Evolutionary conservation across 768 basidiomycete genomes (phyloP), one percentile per base, ranked within the genome.

Genomic region (Termitomyces sp.): DNA sequence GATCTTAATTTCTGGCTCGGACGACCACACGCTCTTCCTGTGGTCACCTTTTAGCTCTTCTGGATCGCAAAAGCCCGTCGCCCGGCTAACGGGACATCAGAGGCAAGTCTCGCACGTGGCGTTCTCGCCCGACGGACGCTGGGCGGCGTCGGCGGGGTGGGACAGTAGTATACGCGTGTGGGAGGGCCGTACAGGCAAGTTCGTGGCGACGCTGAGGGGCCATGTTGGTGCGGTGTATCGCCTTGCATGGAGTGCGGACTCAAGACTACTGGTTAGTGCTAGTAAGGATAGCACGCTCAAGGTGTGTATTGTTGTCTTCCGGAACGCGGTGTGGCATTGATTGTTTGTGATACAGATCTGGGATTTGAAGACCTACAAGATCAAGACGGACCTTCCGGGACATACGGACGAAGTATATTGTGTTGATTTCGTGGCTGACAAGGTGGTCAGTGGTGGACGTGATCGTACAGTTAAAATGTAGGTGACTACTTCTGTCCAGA

Each of bases 361-460:
- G 96, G 92, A 97, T 70, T 77, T 98, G 54, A 95, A 92, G 70
- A 98, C 94, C 6, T 93, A 92, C 72, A 98, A 99, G 73, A 85
- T 99, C 60, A 90, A 92, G 67, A 85, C 82, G 6, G 96, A 99
- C 69, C 83, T 99, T 17, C 93, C 95, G 0, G 96, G 96, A 19
- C 96, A 99, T 69, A 91, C 90, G 1, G 96, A 99, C 63, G 96
- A 99, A 70, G 95, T 99, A 35, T 98, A 98, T 73, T 98, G 96
- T 66, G 96, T 99, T 16, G 96, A 98, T 72, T 99, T 97, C 68
- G 95, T 99, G 1, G 95, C 95, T 0, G 96, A 99, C 75, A 99
- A 99, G 71, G 83, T 98, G n/a, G 94, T 97, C 62, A 96, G 93
- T 67, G 96, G 95, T n/a, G 96, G 96, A 14, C 76, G 90, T 43